A percentile compares a stretch with the other conserved stretches of the same genome.
Conservation (phyloP, 768 basidiomycete species). For the Crassisporium funariophilum region DNA sequence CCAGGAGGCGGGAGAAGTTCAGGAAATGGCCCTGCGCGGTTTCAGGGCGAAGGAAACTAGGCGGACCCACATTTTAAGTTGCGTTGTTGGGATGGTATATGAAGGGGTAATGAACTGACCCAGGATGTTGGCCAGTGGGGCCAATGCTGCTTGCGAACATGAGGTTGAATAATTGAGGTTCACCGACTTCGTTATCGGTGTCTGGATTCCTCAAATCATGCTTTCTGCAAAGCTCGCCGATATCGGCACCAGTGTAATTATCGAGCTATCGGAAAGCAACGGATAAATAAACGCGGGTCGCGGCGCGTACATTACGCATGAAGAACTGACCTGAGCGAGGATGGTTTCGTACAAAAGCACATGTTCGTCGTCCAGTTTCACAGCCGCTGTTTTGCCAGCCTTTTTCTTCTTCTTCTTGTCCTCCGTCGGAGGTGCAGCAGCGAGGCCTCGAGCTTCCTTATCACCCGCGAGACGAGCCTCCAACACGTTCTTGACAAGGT, state of each 20-base stretch:
- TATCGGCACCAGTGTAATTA: slow-evolving; percentile 87
- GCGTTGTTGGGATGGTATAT: slow-evolving; percentile 4
- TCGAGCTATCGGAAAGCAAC: slow-evolving; percentile 70
- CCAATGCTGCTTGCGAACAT: slow-evolving; percentile 99
- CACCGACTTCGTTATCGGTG: slow-evolving; percentile 88
- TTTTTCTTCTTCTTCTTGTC: slow-evolving; percentile 83
- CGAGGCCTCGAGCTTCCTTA: slow-evolving; percentile 81
- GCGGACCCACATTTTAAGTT: slow-evolving; percentile 7
- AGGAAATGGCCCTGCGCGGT: slow-evolving; percentile 99
- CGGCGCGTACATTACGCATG: no score
- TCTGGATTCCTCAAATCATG: slow-evolving; percentile 86
- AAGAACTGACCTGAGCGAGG: slow-evolving; percentile 77
- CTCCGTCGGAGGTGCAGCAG: slow-evolving; percentile 59
- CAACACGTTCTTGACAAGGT: slow-evolving; percentile 90
- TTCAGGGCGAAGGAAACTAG: slow-evolving; percentile 92
- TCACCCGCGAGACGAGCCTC: slow-evolving; percentile 90
- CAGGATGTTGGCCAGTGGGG: slow-evolving; percentile 95
- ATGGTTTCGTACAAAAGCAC: slow-evolving; percentile 79
- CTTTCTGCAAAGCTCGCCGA: slow-evolving; percentile 84
- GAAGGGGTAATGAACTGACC: slow-evolving; percentile 48
- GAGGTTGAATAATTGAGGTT: slow-evolving; percentile 95
- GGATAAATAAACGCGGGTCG: slow-evolving; percentile 5
- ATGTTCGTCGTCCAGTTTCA: slow-evolving; percentile 72
- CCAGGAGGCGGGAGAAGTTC: slow-evolving; percentile 95
- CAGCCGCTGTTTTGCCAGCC: slow-evolving; percentile 63